Evolutionary conservation across 2,329 filamentous ascomycete genomes (phyloP).

Genomic region (Xylaria arbuscula): DNA sequence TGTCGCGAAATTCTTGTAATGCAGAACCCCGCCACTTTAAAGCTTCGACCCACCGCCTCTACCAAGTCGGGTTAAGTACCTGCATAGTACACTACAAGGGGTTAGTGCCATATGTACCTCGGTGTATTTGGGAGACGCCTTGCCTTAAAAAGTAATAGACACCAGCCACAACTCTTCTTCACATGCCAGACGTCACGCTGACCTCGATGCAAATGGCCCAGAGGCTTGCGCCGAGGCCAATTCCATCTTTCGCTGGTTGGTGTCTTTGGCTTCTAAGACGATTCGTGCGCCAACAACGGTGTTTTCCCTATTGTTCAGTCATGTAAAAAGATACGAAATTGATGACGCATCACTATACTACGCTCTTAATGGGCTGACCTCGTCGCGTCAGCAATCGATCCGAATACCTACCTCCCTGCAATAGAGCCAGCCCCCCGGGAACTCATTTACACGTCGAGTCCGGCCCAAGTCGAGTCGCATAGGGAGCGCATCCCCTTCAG

Average conservation of each 20-base stretch:
- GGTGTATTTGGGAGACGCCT: not conserved
- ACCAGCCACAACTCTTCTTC: constrained; percentile 36
- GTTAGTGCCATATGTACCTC: not conserved
- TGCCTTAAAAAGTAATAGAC: not conserved
- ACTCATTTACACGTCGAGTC: not conserved
- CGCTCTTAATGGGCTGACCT: constrained; percentile 39
- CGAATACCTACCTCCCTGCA: constrained; percentile 3
- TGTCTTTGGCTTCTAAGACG: not conserved
- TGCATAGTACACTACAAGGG: not conserved
- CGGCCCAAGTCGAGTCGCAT: constrained; percentile 30
- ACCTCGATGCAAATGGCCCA: constrained; percentile 14
- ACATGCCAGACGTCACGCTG: constrained; percentile 49
- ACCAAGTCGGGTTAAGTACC: not conserved
- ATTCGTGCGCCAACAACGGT: constrained; percentile 12
- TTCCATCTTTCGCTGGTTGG: constrained; percentile 9
- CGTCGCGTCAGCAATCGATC: constrained; percentile 14
- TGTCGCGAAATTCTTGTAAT: constrained; percentile 32
- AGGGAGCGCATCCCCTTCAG: constrained; percentile 33
- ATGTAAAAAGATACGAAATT: constrained; percentile 43
- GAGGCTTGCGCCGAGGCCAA: constrained; percentile 18
- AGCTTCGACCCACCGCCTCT: constrained; percentile 2
- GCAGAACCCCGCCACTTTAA: constrained; percentile 27
- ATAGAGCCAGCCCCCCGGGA: no score
- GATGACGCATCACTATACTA: constrained; percentile 13
- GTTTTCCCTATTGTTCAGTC: constrained; percentile 20